A percentile compares a stretch with the other conserved stretches of the same genome.
phyloP scores from a whole-genome alignment of 495 filamentous ascomycete species.

The Extremus antarcticus region DNA sequence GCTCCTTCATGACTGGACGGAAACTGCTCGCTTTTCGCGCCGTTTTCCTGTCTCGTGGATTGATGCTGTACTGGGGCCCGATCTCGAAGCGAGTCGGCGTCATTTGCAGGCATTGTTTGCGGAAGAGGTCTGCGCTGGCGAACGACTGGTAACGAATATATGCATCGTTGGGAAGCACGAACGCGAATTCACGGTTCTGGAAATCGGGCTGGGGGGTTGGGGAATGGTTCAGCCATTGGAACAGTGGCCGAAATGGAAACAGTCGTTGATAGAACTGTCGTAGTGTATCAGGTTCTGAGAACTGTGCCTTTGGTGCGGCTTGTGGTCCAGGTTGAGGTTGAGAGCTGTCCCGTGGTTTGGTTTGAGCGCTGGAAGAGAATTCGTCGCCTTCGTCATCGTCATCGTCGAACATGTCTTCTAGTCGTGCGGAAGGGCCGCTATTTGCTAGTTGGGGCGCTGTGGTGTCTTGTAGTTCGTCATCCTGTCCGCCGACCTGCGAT shows the following conservation, averaged over 20 bases:
- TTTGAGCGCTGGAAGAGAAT: conserved; percentile 48
- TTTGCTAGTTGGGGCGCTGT: not conserved
- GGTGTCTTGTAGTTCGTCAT: not conserved
- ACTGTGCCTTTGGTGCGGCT: conserved; percentile 26
- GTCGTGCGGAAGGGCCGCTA: conserved; percentile 31
- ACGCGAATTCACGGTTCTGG: conserved; percentile 84
- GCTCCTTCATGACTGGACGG: conserved; percentile 71
- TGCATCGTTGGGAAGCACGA: conserved; percentile 79
- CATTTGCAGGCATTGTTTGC: conserved; percentile 76
- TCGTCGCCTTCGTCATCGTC: conserved; percentile 72
- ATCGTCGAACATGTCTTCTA: conserved; percentile 74
- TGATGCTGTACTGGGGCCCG: conserved; percentile 84
- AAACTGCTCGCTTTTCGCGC: conserved; percentile 64
- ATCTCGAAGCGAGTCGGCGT: conserved; percentile 96
- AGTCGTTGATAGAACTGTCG: conserved; percentile 88
- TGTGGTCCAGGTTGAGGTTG: conserved; percentile 17
- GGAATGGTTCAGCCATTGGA: conserved; percentile 97
- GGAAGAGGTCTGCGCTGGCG: conserved; percentile 70
- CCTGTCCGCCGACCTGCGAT: not conserved
- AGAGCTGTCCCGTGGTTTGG: conserved; percentile 17
- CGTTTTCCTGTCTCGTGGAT: conserved; percentile 86
- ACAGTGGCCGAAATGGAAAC: conserved; percentile 89
- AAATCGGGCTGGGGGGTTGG: conserved; percentile 78
- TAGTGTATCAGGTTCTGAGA: conserved; percentile 71
- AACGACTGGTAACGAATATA: conserved; percentile 92